Base-by-base conservation (phyloP, 768 basidiomycete genomes). In the Podaxis sp. region DNA sequence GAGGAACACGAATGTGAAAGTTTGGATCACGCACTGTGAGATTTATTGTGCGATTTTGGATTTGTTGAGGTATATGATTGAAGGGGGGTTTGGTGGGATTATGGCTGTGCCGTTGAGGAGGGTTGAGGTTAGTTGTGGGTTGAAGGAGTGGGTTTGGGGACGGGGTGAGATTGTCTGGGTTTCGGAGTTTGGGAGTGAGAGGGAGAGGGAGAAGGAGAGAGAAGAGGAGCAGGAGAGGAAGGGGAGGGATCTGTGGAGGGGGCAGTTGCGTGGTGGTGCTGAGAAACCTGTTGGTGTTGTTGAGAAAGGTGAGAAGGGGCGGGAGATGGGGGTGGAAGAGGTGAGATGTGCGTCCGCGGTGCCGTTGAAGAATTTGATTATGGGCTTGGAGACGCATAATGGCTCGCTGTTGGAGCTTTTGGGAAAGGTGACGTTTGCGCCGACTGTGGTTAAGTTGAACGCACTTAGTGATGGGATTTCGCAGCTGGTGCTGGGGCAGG, bases 371-470 rank as follows among this genome's bases (percentile, higher is more conserved):
- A 59, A 28, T 27, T 28, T 63, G 47, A 61, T 53, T 23, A 52
- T 44, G 1, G 58, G 18, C 1, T 55, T 61, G 53, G 59, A 61
- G 53, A 55, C 44, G 5, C 67, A 71, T 57, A 61, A 71, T 6
- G 64, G 65, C 13, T 69, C 67, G 60, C 63, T 79, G 55, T 66
- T 68, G 65, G 65, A 65, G 56, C 62, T 74, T 18, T 71, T 71
- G 52, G 65, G 63, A 3, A 73, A 65, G 51, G 65, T 74, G 50
- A 66, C 69, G 64, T 76, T 77, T 58, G 59, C 65, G 35, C 69
- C 70, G 46, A 77, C 76, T 48, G 70, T 74, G 62, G 71, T 72
- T 47, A 75, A 75, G 71, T 71, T 76, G 61, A 72, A 75, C 56
- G 68, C 65, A 55, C 67, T 79, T 28, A 74, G 73, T 47, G 76